Conservation (phyloP, 257 asterid species). For the Echium plantagineum region DNA sequence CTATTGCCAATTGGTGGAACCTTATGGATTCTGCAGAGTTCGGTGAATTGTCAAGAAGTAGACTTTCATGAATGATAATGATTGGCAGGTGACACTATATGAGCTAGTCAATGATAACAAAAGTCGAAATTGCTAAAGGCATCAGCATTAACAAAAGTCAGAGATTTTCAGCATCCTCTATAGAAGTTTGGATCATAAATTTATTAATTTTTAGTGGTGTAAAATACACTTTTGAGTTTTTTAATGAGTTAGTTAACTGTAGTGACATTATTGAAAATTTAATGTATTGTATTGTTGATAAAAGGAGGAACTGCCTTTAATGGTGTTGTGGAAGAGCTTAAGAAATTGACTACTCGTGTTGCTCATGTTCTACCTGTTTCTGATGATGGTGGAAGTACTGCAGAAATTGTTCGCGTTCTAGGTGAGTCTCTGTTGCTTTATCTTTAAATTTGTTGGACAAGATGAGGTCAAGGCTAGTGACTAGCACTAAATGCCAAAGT, state of each 20-base stretch:
- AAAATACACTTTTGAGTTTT: neutral
- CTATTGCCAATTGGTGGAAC: too few relatives aligned
- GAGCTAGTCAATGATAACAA: too few relatives aligned
- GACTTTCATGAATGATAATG: too few relatives aligned
- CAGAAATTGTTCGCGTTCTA: conserved; percentile 97
- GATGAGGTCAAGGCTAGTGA: neutral
- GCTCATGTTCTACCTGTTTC: conserved; percentile 96
- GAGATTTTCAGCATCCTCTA: too few relatives aligned
- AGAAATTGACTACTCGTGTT: conserved; percentile 74
- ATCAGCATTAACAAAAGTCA: too few relatives aligned
- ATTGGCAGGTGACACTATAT: too few relatives aligned
- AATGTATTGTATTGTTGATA: neutral
- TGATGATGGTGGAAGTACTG: conserved; percentile 99
- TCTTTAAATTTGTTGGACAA: neutral
- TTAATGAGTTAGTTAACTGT: neutral
- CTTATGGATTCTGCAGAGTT: too few relatives aligned
- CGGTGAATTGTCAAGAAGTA: too few relatives aligned
- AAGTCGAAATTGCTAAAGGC: too few relatives aligned
- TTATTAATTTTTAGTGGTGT: neutral
- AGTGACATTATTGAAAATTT: neutral
- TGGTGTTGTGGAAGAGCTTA: conserved; percentile 94
- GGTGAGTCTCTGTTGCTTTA: conserved; percentile 34
- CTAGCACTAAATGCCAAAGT: too few relatives aligned
- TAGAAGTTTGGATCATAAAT: too few relatives aligned
- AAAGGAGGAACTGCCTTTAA: conserved; percentile 98